A percentile compares a stretch with the other conserved stretches of the same genome.
phyloP scores from a whole-genome alignment of 2,329 filamentous ascomycete species.

The Nigrograna mackinnonii region DNA sequence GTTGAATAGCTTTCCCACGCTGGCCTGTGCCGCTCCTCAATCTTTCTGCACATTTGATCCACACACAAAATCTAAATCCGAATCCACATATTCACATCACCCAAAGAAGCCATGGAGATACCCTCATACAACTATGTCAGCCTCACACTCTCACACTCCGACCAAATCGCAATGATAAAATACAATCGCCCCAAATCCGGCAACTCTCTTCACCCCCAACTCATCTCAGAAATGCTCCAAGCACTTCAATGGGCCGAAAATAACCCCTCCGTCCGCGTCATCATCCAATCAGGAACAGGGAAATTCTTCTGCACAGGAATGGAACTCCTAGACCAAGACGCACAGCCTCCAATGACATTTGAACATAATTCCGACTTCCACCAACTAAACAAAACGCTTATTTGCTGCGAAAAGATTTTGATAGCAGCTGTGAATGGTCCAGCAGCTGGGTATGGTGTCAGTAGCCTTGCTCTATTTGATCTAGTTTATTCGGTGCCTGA shows the following conservation, averaged over 20 bases:
- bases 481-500: slow-evolving; percentile 22
- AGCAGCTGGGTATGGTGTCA: slow-evolving; percentile 21
- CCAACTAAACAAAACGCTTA: slow-evolving; percentile 17
- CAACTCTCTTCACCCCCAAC: slow-evolving; percentile 18
- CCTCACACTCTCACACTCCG: slow-evolving; percentile 2
- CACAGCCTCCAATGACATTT: slow-evolving; percentile 12
- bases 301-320: slow-evolving; percentile 23
- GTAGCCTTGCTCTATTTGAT: slow-evolving; percentile 22
- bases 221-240: slow-evolving; percentile 14
- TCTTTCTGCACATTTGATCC: no score
- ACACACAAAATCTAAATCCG: background rate
- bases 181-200: slow-evolving; percentile 23
- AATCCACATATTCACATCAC: background rate
- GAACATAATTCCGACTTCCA: slow-evolving; percentile 17
- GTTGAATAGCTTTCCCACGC: no score
- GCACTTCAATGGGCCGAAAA: slow-evolving; percentile 17
- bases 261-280: slow-evolving; percentile 13
- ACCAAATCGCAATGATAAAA: slow-evolving; percentile 14
- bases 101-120: background rate
- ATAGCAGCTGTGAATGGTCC: slow-evolving; percentile 25
- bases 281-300: slow-evolving; percentile 21
- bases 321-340: slow-evolving; percentile 14
- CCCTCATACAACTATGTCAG: slow-evolving; percentile 1
- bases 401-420: slow-evolving; percentile 21
- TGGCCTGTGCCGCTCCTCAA: no score